Evolutionary conservation across 169 alveolate genomes (phyloP).

Genomic region (Eimeria praecox): DNA sequence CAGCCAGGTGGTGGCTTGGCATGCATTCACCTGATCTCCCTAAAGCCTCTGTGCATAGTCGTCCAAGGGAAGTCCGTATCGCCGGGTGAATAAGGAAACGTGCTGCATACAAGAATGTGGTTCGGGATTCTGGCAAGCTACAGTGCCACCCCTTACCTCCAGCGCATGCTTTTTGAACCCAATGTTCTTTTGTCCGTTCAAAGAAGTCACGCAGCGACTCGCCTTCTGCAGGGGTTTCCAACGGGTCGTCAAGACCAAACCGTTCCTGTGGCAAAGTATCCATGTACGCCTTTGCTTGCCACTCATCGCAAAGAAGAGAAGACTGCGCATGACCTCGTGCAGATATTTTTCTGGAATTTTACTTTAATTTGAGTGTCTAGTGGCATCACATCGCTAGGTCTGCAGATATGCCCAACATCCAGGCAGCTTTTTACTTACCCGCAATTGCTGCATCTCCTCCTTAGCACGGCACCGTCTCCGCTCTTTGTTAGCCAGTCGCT

Average conservation of each 20-base stretch:
- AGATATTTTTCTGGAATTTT: neutral
- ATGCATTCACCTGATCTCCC: neutral
- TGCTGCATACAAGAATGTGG: neutral
- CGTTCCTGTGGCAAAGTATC: conserved; percentile 62
- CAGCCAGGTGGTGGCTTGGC: neutral
- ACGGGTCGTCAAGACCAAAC: conserved; percentile 82
- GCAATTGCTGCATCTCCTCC: conserved; percentile 59
- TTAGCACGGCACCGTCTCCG: conserved; percentile 28
- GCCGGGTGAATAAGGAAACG: neutral
- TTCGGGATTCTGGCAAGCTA: neutral
- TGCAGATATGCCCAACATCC: neutral
- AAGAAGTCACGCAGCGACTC: conserved; percentile 89
- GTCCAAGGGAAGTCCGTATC: neutral
- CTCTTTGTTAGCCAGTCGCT: neutral
- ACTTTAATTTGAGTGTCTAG: no score
- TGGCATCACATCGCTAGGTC: neutral
- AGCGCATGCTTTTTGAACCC: conserved; percentile 85
- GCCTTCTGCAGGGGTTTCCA: conserved; percentile 83
- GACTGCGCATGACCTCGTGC: neutral
- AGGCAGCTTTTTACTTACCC: neutral
- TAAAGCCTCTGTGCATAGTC: neutral
- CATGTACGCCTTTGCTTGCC: neutral
- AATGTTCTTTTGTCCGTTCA: conserved; percentile 87
- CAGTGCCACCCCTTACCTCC: neutral
- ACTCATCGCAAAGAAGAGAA: no score